Evolutionary conservation across 441 rosid species (phyloP).

Genomic region (Bocquillonia castaneifolia): DNA sequence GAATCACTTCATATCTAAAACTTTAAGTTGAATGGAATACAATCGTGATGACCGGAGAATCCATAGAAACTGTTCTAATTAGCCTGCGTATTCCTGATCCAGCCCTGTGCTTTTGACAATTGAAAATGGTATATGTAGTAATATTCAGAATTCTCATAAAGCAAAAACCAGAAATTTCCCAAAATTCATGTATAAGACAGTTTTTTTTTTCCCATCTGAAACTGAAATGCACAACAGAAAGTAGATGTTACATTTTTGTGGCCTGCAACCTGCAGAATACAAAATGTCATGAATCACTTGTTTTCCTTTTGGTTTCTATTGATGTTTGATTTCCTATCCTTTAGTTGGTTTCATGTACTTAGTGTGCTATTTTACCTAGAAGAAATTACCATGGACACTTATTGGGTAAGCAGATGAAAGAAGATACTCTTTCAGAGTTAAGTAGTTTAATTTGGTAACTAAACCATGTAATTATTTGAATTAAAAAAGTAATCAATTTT

Average conservation of each 20-base stretch:
- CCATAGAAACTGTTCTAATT: not conserved
- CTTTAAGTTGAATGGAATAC: not conserved
- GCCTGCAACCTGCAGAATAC: not conserved
- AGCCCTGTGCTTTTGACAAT: not conserved
- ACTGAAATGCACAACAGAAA: not conserved
- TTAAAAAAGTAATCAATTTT: not conserved
- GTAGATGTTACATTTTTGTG: not conserved
- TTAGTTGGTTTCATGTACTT: not conserved
- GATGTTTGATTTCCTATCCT: not conserved
- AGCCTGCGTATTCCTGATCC: not conserved
- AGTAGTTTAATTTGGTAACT: not conserved
- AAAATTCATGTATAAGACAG: not conserved
- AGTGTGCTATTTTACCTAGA: not conserved
- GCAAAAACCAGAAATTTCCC: not conserved
- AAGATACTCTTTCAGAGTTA: not conserved
- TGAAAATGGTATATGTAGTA: not conserved
- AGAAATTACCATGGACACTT: not conserved
- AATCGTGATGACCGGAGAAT: not conserved
- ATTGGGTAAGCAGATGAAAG: not conserved
- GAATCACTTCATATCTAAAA: not conserved
- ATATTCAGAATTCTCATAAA: not conserved
- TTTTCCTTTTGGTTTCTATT: not conserved
- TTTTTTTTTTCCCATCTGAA: too few species aligned
- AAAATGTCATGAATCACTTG: not conserved
- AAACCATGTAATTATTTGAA: not conserved